Conservation (phyloP, 179 eudicot species). For the Beta corolliflora region DNA sequence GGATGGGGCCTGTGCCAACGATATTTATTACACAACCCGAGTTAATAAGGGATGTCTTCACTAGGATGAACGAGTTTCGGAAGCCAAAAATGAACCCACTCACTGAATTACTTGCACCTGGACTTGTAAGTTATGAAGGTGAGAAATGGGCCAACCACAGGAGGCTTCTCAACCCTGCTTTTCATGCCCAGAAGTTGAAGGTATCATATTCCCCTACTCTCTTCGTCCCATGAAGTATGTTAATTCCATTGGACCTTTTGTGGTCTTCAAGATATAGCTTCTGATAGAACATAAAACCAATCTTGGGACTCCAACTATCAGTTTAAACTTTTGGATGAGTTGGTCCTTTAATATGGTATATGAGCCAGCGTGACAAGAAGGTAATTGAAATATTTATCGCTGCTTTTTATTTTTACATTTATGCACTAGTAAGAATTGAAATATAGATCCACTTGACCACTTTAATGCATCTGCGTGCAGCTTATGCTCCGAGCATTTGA, state of each 20-base stretch:
- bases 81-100: slow-evolving; percentile 24
- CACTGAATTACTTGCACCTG: slow-evolving; percentile 9
- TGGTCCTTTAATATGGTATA: too few relatives aligned
- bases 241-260: too few relatives aligned
- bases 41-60: slow-evolving; percentile 23
- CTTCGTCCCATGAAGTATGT: too few relatives aligned
- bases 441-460: too few relatives aligned
- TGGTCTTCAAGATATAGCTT: too few relatives aligned
- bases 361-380: too few relatives aligned
- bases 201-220: neutral
- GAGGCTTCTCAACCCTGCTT: slow-evolving; percentile 30
- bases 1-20: slow-evolving; percentile 28
- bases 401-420: too few relatives aligned
- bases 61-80: slow-evolving; percentile 17
- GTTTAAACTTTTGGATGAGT: too few relatives aligned
- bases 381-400: too few relatives aligned
- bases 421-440: too few relatives aligned
- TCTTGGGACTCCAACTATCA: too few relatives aligned
- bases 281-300: too few relatives aligned
- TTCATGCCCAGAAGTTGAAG: slow-evolving; percentile 25
- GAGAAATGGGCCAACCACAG: slow-evolving; percentile 34
- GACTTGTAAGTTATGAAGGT: slow-evolving; percentile 25
- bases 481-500: slow-evolving; percentile 27
- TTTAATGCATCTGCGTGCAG: neutral
- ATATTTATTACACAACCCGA: slow-evolving; percentile 18